Evolutionary conservation across 768 basidiomycete genomes (phyloP).

Genomic region (Nidularia sp.): DNA sequence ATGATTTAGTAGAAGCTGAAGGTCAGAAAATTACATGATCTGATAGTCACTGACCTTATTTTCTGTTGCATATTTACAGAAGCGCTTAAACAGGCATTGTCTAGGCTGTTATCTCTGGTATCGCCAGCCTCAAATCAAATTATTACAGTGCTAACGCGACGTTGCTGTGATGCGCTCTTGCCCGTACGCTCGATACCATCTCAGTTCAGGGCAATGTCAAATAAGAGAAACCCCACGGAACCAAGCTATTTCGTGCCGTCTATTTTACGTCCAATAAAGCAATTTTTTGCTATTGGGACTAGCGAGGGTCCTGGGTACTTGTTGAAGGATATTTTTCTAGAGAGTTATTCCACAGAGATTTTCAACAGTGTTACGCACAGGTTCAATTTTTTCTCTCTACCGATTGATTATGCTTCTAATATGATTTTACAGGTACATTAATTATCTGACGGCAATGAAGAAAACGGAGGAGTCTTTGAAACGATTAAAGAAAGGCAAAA

Average conservation of each 20-base stretch:
- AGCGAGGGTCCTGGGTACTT: slow-evolving; percentile 56
- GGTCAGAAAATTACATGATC: slow-evolving; percentile 27
- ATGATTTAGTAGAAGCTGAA: slow-evolving; percentile 36
- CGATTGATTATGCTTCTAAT: background rate
- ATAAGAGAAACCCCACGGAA: slow-evolving; percentile 65
- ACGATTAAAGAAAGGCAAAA: slow-evolving; percentile 84
- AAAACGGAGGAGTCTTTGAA: slow-evolving; percentile 90
- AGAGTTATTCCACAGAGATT: slow-evolving; percentile 53
- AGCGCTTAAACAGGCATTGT: slow-evolving; percentile 51
- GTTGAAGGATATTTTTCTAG: slow-evolving; percentile 52
- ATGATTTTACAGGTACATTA: slow-evolving; percentile 57
- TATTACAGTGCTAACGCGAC: slow-evolving; percentile 62
- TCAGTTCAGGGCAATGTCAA: slow-evolving; percentile 84
- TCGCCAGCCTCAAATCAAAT: slow-evolving; percentile 61
- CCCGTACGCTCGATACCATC: slow-evolving; percentile 86
- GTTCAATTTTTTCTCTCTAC: slow-evolving; percentile 24
- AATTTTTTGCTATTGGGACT: slow-evolving; percentile 63
- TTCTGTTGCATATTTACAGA: slow-evolving; percentile 27
- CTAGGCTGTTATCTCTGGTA: slow-evolving; percentile 44
- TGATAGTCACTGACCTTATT: background rate
- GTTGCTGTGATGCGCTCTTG: slow-evolving; percentile 82
- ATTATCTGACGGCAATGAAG: slow-evolving; percentile 77
- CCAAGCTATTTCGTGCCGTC: slow-evolving; percentile 84
- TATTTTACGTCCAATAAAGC: slow-evolving; percentile 76
- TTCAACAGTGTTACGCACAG: slow-evolving; percentile 69